A percentile compares a stretch with the other conserved stretches of the same genome.
Evolutionary conservation across 2,329 filamentous ascomycete species (phyloP).

Genomic region (Scytalidium lignicola): DNA sequence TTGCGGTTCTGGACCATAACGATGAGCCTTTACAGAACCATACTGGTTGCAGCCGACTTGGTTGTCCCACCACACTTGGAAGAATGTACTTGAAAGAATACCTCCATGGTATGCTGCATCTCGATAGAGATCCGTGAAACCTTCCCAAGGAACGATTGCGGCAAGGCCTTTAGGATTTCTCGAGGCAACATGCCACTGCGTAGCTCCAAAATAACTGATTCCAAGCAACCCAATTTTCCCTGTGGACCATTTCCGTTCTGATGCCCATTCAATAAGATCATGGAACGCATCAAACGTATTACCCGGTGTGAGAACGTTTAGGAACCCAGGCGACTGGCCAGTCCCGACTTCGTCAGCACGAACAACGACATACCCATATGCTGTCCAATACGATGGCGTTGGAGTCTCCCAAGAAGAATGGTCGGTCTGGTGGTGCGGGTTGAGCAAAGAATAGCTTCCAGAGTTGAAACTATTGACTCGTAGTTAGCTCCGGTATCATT

Average conservation of each 20-base stretch:
- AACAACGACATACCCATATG: slow-evolving; percentile 32
- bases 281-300: slow-evolving; percentile 43
- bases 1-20: too few species aligned
- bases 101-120: too few species aligned
- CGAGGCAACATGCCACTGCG: slow-evolving; percentile 47
- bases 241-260: slow-evolving; percentile 40
- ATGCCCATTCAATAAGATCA: slow-evolving; percentile 43
- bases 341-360: slow-evolving; percentile 42
- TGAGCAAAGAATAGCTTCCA: too few species aligned
- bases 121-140: slow-evolving; percentile 47
- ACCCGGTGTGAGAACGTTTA: slow-evolving; percentile 46
- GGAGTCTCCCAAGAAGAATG: slow-evolving; percentile 36
- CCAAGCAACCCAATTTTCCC: slow-evolving; percentile 43
- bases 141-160: slow-evolving; percentile 47
- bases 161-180: slow-evolving; percentile 41
- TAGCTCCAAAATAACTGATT: slow-evolving; percentile 28
- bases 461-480: slow-evolving; percentile 38
- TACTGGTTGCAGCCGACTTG: too few species aligned
- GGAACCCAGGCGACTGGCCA: slow-evolving; percentile 42
- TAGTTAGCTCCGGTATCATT: not conserved
- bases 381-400: slow-evolving; percentile 33
- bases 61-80: too few species aligned
- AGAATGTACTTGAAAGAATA: too few species aligned
- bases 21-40: too few species aligned
- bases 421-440: slow-evolving; percentile 30